Percentiles rank a stretch among this genome's conserved stretches.
Conservation (phyloP, 306 rosid species). For the Prunus salicina region DNA sequence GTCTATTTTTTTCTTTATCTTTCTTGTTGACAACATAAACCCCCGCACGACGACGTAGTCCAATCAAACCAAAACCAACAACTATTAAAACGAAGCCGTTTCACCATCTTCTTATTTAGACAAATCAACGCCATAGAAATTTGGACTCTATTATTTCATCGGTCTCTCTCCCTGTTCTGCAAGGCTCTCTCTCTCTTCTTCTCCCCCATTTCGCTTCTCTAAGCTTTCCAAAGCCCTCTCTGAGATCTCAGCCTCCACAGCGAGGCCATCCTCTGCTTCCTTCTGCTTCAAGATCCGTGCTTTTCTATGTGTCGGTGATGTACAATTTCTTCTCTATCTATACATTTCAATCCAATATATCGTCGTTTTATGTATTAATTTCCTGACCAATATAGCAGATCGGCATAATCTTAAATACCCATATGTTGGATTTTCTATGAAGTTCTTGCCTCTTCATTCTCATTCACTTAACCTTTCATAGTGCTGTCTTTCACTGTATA, state of each 20-base stretch:
- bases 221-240: background rate
- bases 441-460: background rate
- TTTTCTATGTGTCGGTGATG: slow-evolving; percentile 42
- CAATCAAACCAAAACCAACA: background rate
- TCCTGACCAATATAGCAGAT: background rate
- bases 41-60: background rate
- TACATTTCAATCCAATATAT: slow-evolving; percentile 3
- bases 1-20: too few relatives aligned
- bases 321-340: slow-evolving; percentile 9
- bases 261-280: background rate
- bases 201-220: background rate
- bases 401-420: slow-evolving; percentile 22
- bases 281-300: slow-evolving; percentile 26
- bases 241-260: background rate
- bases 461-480: slow-evolving; percentile 1
- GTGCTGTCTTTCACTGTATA: background rate
- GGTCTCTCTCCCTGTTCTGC: background rate
- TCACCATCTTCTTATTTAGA: background rate
- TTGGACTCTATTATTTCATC: background rate
- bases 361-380: background rate
- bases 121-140: slow-evolving; percentile 7
- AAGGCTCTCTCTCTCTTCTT: background rate
- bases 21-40: too few relatives aligned
- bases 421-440: slow-evolving; percentile 14
- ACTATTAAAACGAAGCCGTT: background rate